Conservation (phyloP, 2,329 filamentous ascomycete species). For the Zasmidium citrigriseum region DNA sequence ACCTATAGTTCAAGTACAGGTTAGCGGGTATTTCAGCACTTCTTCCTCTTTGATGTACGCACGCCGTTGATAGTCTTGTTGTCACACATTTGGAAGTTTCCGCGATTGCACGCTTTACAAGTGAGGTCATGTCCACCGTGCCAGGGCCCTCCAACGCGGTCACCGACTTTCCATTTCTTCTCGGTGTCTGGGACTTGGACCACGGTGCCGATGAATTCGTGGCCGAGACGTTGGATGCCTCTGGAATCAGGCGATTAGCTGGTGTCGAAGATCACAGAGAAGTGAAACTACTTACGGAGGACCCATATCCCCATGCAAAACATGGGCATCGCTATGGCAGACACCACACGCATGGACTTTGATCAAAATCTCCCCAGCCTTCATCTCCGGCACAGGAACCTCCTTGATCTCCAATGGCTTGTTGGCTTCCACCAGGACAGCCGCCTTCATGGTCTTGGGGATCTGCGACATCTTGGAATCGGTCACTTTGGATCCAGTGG, state of each 20-base stretch:
- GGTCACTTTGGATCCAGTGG: background rate
- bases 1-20: too few relatives aligned
- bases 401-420: slow-evolving; percentile 61
- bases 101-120: slow-evolving; percentile 65
- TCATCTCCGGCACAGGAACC: slow-evolving; percentile 58
- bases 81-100: slow-evolving; percentile 70
- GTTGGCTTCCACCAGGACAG: slow-evolving; percentile 57
- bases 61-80: too few relatives aligned
- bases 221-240: slow-evolving; percentile 49
- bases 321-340: slow-evolving; percentile 67
- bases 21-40: too few relatives aligned
- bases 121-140: slow-evolving; percentile 65
- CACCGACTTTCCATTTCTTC: slow-evolving; percentile 61
- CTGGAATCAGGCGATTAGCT: slow-evolving; percentile 55
- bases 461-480: slow-evolving; percentile 19
- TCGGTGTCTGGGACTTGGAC: slow-evolving; percentile 59
- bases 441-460: slow-evolving; percentile 68
- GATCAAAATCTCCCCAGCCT: slow-evolving; percentile 63
- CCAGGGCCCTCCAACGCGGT: slow-evolving; percentile 69
- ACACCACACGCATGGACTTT: slow-evolving; percentile 73
- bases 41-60: too few relatives aligned
- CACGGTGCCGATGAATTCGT: slow-evolving; percentile 71
- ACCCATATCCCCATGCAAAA: slow-evolving; percentile 54
- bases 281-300: slow-evolving; percentile 42
- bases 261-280: slow-evolving; percentile 58